phyloP scores from a whole-genome alignment of 352 stramenopile genomes.

The Thalassiosira mediterranea region DNA sequence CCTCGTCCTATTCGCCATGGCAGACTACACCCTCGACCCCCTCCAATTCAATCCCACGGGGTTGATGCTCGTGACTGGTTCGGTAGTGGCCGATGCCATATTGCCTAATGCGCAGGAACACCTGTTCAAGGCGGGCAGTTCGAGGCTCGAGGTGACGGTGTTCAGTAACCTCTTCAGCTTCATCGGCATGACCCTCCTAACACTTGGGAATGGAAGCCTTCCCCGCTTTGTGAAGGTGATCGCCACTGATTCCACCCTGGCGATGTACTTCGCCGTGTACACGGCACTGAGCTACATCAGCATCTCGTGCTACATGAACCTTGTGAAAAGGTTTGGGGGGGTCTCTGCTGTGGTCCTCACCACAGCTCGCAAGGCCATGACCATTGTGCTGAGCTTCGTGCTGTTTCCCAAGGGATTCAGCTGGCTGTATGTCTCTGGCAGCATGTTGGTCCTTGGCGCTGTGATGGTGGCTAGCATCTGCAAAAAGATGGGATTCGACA shows the following conservation, averaged over 20 bases:
- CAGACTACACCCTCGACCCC: slow-evolving; percentile 75
- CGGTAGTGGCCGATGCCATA: slow-evolving; percentile 85
- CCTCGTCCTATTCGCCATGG: slow-evolving; percentile 85
- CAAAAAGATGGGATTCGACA: too few relatives aligned
- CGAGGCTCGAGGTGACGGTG: slow-evolving; percentile 66
- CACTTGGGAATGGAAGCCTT: slow-evolving; percentile 64
- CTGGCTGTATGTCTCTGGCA: slow-evolving; percentile 67
- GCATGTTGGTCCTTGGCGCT: slow-evolving; percentile 71
- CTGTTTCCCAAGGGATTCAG: slow-evolving; percentile 80
- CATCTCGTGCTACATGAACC: slow-evolving; percentile 81
- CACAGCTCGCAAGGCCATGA: slow-evolving; percentile 60
- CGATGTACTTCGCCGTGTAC: slow-evolving; percentile 63
- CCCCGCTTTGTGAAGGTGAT: slow-evolving; percentile 42
- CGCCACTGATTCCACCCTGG: slow-evolving; percentile 31
- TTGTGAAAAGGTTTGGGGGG: slow-evolving; percentile 86
- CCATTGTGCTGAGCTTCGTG: slow-evolving; percentile 74
- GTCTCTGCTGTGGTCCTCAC: slow-evolving; percentile 81
- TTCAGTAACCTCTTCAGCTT: slow-evolving; percentile 77
- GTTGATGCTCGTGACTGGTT: slow-evolving; percentile 82
- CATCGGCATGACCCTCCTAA: slow-evolving; percentile 66
- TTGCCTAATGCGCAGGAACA: slow-evolving; percentile 87
- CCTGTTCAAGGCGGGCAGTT: slow-evolving; percentile 73
- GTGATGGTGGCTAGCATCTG: slow-evolving; percentile 58
- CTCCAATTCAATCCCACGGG: slow-evolving; percentile 81
- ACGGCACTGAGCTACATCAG: slow-evolving; percentile 71